Evolutionary conservation across 2,329 filamentous ascomycete genomes (phyloP), one percentile per base, ranked within the genome.

Genomic region (Fusarium napiforme): DNA sequence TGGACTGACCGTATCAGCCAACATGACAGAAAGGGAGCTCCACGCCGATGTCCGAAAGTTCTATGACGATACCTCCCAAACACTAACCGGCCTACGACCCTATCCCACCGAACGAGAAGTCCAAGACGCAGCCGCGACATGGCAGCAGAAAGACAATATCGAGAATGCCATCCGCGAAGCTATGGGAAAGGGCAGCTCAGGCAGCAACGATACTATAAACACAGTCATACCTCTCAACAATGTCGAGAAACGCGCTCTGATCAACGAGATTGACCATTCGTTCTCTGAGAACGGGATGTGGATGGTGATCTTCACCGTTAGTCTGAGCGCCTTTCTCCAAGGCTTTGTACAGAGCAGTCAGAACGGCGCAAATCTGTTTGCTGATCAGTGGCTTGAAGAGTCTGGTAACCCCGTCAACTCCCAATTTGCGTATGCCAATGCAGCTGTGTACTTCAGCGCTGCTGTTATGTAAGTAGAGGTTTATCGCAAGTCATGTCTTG

Each of bases 1-100:
- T 23, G 15, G 4, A 23, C n/a, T 43, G 40, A 43, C n/a, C 15
- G 2, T 18, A 8, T 8, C 9, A 43, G 42, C 42, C 15, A 43
- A 23, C 6, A 18, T 43, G n/a, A 18, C 42, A 8, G 42, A 43
- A 8, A 43, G 42, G 9, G n/a, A 43, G 42, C 42, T 43, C n/a
- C 42, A 18, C 42, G 15, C 6, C 1, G 42, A 43, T 26, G n/a
- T 43, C 10, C n/a, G 16, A 5, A 43, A 12, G n/a, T 43, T 43
- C n/a, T 43, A 43, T 26, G 9, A 26, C 5, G 15, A 43, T 12
- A 26, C n/a, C 6, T 43, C 42, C 23, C n/a, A 23, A 18, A 12
- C 16, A 0, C 1, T 23, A 8, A 43, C 42, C 16, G 10, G n/a
- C 10, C 42, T 43, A 1, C 10, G 42, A 26, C n/a, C 42, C 2